Evolutionary conservation across 306 rosid species (phyloP), one percentile per base, ranked within the genome.

Genomic region (Acacia crassicarpa): DNA sequence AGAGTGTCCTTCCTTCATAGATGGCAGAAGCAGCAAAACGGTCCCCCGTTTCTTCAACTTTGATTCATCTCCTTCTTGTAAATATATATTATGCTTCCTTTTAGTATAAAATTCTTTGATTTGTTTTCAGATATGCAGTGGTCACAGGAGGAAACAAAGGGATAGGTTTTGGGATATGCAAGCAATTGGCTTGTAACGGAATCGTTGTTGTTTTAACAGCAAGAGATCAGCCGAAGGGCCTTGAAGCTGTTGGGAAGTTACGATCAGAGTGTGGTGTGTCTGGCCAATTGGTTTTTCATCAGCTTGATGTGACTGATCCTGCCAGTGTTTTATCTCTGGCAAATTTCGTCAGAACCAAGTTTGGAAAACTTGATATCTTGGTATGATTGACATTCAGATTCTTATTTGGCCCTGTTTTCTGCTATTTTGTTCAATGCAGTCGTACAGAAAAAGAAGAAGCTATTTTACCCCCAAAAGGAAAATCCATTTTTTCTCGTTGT

Each of bases 321-420:
- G 43, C 62, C 4, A 84, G 69, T 27, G 23, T 78, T 32, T 65
- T 44, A 74, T 74, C 84, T 30, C 53, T 87, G 20, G n/a, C 56
- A 49, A 6, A 49, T 49, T 84, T 32, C 61, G 25, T 87, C 82
- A 81, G 72, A 41, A 78, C 81, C 75, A 85, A 66, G 15, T 86
- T 83, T 43, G 87, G 83, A 2, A 86, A 77, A 62, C 83, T 86
- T 63, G 87, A 86, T 74, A 86, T 86, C 70, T 65, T 32, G 70
- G 70, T 32, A 15, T 16, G 5, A 32, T 30, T 65, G 8, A 13
- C 22, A 2, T 32, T 65, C n/a, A 16, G 8, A 62, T 27, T 65
- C 70, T 32, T 65, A 65, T 65, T 32, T 65, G 40, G 22, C 40
- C 16, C 22, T 65, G 41, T 32, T 65, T 32, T 6, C 22, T 32